Evolutionary conservation across 2,329 filamentous ascomycete genomes (phyloP).

Genomic region (Neofusicoccum parvum): DNA sequence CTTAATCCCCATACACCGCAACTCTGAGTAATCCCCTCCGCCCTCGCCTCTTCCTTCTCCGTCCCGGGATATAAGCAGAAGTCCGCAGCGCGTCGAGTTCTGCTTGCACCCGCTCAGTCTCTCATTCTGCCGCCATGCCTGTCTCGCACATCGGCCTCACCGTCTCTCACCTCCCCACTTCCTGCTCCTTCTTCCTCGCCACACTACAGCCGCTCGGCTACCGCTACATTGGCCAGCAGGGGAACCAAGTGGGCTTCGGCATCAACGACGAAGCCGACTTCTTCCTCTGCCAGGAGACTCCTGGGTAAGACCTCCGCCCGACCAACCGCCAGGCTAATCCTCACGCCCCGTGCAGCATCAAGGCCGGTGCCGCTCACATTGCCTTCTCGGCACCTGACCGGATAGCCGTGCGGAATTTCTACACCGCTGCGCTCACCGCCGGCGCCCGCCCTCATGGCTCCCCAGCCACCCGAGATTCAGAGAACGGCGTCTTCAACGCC

Average conservation of each 20-base stretch:
- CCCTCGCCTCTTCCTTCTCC: too few relatives aligned
- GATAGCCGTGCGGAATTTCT: conserved; percentile 70
- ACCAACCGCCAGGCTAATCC: neutral
- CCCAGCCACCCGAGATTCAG: conserved; percentile 55
- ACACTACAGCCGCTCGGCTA: conserved; percentile 78
- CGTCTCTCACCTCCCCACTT: conserved; percentile 76
- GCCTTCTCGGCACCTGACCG: conserved; percentile 69
- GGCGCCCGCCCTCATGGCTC: conserved; percentile 62
- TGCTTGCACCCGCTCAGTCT: neutral
- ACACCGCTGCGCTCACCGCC: conserved; percentile 68
- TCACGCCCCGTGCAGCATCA: conserved; percentile 35
- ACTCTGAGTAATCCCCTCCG: conserved; percentile 8
- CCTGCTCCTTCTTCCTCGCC: conserved; percentile 81
- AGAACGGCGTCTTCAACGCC: conserved; percentile 62
- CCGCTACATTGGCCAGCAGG: conserved; percentile 65
- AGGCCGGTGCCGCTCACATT: conserved; percentile 61
- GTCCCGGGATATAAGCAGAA: neutral
- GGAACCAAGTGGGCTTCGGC: conserved; percentile 64
- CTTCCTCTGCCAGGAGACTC: conserved; percentile 64
- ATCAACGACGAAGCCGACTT: conserved; percentile 63
- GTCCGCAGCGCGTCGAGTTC: neutral
- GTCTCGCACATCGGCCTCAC: conserved; percentile 65
- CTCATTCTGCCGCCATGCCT: conserved; percentile 50
- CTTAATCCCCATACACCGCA: conserved; percentile 3
- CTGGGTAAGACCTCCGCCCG: conserved; percentile 49